Evolutionary conservation across 257 asterid genomes (phyloP), one percentile per base, ranked within the genome.

Genomic region (Gentiana dahurica): DNA sequence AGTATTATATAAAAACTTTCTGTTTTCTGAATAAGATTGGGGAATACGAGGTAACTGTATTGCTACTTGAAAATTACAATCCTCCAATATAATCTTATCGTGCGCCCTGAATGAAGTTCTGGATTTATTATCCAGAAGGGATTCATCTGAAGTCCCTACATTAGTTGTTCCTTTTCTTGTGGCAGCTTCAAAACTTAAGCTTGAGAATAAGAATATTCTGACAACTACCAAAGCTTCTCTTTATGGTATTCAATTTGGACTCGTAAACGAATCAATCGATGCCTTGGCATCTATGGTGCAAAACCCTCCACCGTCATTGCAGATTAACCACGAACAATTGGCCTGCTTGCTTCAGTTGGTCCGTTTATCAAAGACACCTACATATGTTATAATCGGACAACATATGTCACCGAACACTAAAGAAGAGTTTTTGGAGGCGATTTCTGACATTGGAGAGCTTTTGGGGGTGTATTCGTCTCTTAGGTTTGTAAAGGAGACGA

Each of bases 51-150:
- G 97, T 15, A 15, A 15, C 97, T 50, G 47, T 84, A 57, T 39
- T 86, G 71, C 79, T 79, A 34, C 41, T 90, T 75, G 87, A 84
- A 55, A 71, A 63, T 61, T 82, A 79, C 15, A 79, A 77, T 68
- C 75, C 95, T 53, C 94, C 96, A n/a, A n/a, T n/a, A n/a, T n/a
- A 49, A 36, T 81, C 65, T 72, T 86, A 60, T 88, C 84, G 15
- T 90, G 94, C 74, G 96, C 91, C 34, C 55, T 90, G 45, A 81
- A 79, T 73, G 95, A 90, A 76, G 75, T 82, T 66, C 76, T 90
- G 71, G 67, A 75, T 72, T 65, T 68, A 24, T 49, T 90, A 58
- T 44, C 63, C 47, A 83, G 77, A 68, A 81, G 74, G n/a, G 69
- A 65, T 52, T 63, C 51, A 24, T 65, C 86, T n/a, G 53, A 71